Evolutionary conservation across 2,329 filamentous ascomycete species (phyloP).

Genomic region (Phialocephala sp.): DNA sequence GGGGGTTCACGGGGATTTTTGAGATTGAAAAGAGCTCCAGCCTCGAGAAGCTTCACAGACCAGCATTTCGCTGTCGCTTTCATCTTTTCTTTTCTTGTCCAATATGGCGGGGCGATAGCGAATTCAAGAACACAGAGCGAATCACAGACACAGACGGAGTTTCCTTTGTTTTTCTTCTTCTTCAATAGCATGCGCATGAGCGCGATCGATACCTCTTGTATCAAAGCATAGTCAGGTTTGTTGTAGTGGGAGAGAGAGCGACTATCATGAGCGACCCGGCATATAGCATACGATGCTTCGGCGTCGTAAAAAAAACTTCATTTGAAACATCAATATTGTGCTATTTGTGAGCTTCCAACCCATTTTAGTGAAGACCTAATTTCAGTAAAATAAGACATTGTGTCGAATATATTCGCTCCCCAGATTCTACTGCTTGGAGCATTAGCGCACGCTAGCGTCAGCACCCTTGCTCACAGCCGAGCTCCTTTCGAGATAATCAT

Average conservation of each 20-base stretch:
- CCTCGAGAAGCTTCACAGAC: slow-evolving; percentile 26
- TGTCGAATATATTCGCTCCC: slow-evolving; percentile 1
- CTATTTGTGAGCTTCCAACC: background rate
- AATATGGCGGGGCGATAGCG: background rate
- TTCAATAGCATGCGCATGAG: slow-evolving; percentile 35
- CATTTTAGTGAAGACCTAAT: background rate
- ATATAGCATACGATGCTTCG: slow-evolving; percentile 30
- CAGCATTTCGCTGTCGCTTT: slow-evolving; percentile 31
- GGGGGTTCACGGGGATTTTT: slow-evolving; percentile 1
- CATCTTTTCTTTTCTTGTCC: slow-evolving; percentile 31
- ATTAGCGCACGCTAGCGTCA: slow-evolving; percentile 18
- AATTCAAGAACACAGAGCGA: slow-evolving; percentile 9
- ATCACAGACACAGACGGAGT: slow-evolving; percentile 26
- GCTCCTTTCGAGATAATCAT: slow-evolving; percentile 29
- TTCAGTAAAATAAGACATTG: background rate
- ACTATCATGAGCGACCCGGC: slow-evolving; percentile 18
- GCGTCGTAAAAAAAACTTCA: slow-evolving; percentile 15
- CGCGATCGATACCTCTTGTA: slow-evolving; percentile 35
- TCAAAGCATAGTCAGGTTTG: slow-evolving; percentile 35
- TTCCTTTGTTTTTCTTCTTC: slow-evolving; percentile 41
- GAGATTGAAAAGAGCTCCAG: slow-evolving; percentile 23
- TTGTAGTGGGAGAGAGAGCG: slow-evolving; percentile 19
- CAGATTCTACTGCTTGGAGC: slow-evolving; percentile 10
- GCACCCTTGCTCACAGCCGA: slow-evolving; percentile 26
- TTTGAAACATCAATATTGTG: background rate